Base-by-base conservation (phyloP, 73 alveolate species). In the Paramecium tetraurelia region DNA sequence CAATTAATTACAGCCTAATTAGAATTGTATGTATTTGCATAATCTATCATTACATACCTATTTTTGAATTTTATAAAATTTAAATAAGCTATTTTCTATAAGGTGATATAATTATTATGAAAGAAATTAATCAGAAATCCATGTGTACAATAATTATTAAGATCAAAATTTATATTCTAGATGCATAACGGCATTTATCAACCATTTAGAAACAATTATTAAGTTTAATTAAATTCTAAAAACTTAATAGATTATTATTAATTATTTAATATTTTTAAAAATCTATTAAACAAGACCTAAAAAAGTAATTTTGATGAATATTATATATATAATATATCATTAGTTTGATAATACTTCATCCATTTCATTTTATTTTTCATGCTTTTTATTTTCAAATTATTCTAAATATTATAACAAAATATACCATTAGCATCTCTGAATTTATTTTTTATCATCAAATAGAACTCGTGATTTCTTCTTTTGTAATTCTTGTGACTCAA, bases 391-490 rank as follows among this genome's bases (percentile, higher is more conserved):
- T 63, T 31, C 21, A 2, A 12, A 2, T 63, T 63, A 22, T 27
- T 63, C 84, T 63, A 63, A 12, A 6, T 63, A 63, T 63, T 18
- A 16, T 27, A 63, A 1, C 1, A 5, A 31, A 0, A 11, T 12
- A 31, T 63, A 63, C 84, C 41, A 63, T 24, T 63, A 24, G 20
- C 46, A 27, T 12, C 20, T 27, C 50, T 33, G 27, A 31, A 63
- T 63, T 63, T 33, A 63, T 24, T 63, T 63, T 63, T 63, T 31
- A 63, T 33, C 12, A 63, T 5, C 9, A 63, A 31, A 6, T 72
- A 72, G n/a, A 36, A 72, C 40, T 72, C 57, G 35, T 72, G 86
- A 33, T 72, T 72, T n/a, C 59, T 72, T 72, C 59, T 72, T 40
- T 72, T 72, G 12, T 72, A 72, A 43, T 72, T 72, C 33, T 72